Evolutionary conservation across 1,284 basidiomycete species (phyloP).

Genomic region (Leccinum pseudoinsigne): DNA sequence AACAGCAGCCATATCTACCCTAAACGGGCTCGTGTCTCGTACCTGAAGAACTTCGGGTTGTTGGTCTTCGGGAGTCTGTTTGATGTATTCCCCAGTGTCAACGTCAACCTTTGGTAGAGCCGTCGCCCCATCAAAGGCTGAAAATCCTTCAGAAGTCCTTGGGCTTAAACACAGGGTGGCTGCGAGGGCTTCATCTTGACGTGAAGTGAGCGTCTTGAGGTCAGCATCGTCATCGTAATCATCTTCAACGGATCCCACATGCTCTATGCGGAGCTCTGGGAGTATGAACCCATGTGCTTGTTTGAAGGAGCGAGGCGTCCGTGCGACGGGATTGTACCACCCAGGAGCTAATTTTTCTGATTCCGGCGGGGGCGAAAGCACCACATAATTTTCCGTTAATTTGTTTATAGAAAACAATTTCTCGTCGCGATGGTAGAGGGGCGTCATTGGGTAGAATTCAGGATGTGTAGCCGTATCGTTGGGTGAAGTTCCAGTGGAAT

Average conservation of each 20-base stretch:
- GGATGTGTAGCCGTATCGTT: constrained; percentile 7
- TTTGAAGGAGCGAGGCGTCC: constrained; percentile 12
- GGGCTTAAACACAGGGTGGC: constrained; percentile 33
- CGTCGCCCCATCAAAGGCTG: not conserved
- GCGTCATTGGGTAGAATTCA: constrained; percentile 28
- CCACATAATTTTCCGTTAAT: constrained; percentile 19
- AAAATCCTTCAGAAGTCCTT: constrained; percentile 28
- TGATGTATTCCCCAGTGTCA: not conserved
- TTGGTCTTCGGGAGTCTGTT: constrained; percentile 11
- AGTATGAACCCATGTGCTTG: constrained; percentile 18
- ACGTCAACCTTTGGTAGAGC: constrained; percentile 1
- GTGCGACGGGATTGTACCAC: constrained; percentile 28
- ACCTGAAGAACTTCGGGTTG: constrained; percentile 33
- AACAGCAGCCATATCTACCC: constrained; percentile 40
- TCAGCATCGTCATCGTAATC: constrained; percentile 32
- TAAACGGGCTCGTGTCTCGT: constrained; percentile 45
- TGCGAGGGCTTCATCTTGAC: constrained; percentile 36
- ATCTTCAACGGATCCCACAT: constrained; percentile 24
- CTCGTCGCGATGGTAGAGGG: constrained; percentile 26
- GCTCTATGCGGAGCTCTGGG: constrained; percentile 21
- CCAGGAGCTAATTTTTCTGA: constrained; percentile 35
- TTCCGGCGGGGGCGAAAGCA: constrained; percentile 24
- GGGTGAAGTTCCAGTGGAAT: constrained; percentile 21
- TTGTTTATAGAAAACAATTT: constrained; percentile 30
- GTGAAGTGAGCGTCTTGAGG: constrained; percentile 29